phyloP scores from a whole-genome alignment of 2,329 filamentous ascomycete genomes.

The Penicillium griseofulvum region DNA sequence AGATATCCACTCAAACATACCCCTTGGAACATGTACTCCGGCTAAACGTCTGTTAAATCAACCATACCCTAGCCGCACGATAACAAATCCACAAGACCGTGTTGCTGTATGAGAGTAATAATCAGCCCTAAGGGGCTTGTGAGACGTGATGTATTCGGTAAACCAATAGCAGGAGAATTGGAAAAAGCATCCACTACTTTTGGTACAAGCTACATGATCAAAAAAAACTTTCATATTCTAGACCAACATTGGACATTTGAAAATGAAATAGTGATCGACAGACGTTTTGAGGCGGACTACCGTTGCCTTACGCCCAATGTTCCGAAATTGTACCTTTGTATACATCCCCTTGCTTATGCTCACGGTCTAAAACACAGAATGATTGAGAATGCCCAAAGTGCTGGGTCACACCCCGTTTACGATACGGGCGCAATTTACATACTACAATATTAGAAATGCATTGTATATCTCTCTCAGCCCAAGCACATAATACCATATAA shows the following conservation, averaged over 20 bases:
- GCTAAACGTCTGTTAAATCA: neutral
- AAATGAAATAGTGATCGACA: neutral
- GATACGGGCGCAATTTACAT: neutral
- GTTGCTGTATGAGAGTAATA: neutral
- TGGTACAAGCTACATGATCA: neutral
- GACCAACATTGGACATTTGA: neutral
- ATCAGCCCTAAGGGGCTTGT: neutral
- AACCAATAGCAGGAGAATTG: too few species aligned
- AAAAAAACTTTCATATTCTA: neutral
- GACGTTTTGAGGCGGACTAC: neutral
- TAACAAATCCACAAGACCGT: too few species aligned
- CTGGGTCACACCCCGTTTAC: neutral
- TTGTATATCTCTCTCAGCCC: too few species aligned
- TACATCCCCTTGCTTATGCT: neutral
- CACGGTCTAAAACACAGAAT: neutral
- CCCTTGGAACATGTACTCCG: neutral
- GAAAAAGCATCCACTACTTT: neutral
- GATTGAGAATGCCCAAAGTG: neutral
- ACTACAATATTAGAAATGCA: too few species aligned
- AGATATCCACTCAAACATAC: neutral
- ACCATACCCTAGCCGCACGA: neutral
- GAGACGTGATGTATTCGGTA: too few species aligned
- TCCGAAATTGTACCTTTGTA: neutral
- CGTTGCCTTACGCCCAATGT: neutral
- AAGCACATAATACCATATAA: neutral